Evolutionary conservation across 208 protist species (phyloP).

Genomic region (Wallacemonas sp.): DNA sequence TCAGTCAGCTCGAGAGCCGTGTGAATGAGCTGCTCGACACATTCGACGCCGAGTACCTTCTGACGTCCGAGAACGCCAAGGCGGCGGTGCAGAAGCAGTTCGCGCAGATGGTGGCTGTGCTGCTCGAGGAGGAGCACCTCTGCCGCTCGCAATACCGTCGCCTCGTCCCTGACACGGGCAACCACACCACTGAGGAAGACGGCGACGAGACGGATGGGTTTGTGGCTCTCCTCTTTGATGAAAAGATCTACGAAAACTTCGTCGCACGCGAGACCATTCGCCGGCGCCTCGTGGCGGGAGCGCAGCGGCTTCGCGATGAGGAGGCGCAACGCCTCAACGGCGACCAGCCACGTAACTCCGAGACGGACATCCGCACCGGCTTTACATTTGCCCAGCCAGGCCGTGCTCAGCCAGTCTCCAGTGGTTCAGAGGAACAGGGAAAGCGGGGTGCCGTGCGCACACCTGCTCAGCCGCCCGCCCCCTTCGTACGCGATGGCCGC

Average conservation of each 20-base stretch:
- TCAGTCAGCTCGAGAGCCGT: slow-evolving; percentile 82
- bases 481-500: not conserved
- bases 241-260: slow-evolving; percentile 75
- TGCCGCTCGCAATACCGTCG: slow-evolving; percentile 72
- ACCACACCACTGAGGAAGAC: slow-evolving; percentile 33
- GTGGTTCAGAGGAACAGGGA: not conserved
- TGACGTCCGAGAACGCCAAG: slow-evolving; percentile 37
- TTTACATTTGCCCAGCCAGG: slow-evolving; percentile 8
- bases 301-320: slow-evolving; percentile 11
- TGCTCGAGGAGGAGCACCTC: slow-evolving; percentile 90
- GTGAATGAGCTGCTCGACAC: slow-evolving; percentile 80
- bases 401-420: not conserved
- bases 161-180: slow-evolving; percentile 35
- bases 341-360: slow-evolving; percentile 2
- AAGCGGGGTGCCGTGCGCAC: not conserved
- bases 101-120: slow-evolving; percentile 41
- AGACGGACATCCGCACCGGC: not conserved
- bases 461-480: not conserved
- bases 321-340: not conserved
- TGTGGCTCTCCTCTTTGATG: slow-evolving; percentile 72
- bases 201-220: slow-evolving; percentile 84
- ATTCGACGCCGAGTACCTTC: slow-evolving; percentile 78
- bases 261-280: slow-evolving; percentile 36
- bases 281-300: slow-evolving; percentile 5
- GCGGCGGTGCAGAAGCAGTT: slow-evolving; percentile 41